These are phyloP conservation scores for Gymnopilus junonius DNA, from an alignment of 768 basidiomycete species.

Conservation along the genomic window DNA sequence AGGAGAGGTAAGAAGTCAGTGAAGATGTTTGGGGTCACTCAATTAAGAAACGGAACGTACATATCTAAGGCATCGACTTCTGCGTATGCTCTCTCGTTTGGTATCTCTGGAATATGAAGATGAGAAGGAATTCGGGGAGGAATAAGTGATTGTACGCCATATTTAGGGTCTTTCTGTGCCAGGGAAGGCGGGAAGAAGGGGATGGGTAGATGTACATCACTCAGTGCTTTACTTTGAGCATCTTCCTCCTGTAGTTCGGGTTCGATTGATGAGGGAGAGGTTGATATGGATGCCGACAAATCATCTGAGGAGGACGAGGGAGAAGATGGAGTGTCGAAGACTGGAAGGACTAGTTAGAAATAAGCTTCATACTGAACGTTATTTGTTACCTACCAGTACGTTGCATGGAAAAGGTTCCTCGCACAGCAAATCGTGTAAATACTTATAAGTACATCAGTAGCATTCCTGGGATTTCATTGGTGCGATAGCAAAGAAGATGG, in stretches of 20 bases:
- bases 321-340: background rate
- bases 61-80: conserved; percentile 11
- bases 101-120: conserved; percentile 8
- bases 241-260: background rate
- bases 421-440: no score
- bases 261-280: conserved; percentile 8
- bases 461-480: background rate
- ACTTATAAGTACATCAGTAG: no score
- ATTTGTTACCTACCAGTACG: background rate
- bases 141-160: background rate
- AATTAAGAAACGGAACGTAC: conserved; percentile 2
- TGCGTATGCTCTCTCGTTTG: background rate
- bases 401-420: background rate
- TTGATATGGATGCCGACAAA: background rate
- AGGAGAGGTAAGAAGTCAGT: background rate
- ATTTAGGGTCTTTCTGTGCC: background rate
- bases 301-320: conserved; percentile 1
- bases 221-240: background rate
- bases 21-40: background rate
- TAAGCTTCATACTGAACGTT: background rate
- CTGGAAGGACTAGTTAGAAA: no score
- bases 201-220: conserved; percentile 5
- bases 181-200: conserved; percentile 20
- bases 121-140: conserved; percentile 10
- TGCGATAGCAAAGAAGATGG: conserved; percentile 1